These are phyloP conservation scores for Acrocalymma vagum DNA, from an alignment of 2,329 filamentous ascomycete genomes.

Conservation along the genomic window DNA sequence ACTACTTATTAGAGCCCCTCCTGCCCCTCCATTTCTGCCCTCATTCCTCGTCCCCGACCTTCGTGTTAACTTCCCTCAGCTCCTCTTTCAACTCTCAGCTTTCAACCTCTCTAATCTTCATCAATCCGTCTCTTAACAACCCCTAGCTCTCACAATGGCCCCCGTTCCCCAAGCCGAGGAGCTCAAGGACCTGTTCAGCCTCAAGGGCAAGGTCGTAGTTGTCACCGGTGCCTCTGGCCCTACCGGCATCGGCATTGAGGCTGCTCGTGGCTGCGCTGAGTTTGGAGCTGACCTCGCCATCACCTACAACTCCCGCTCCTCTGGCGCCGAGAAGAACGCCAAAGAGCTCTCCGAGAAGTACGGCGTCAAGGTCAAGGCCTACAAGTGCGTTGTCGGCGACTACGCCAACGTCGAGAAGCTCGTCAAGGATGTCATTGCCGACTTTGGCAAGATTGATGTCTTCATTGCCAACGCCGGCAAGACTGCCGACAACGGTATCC, in stretches of 20 bases:
- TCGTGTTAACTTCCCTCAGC: conserved; percentile 18
- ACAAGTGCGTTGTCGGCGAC: conserved; percentile 69
- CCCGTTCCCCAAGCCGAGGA: conserved; percentile 64
- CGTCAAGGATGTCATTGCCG: conserved; percentile 67
- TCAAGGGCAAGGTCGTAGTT: conserved; percentile 63
- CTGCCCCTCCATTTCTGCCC: conserved; percentile 19
- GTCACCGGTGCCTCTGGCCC: conserved; percentile 66
- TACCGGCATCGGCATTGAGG: conserved; percentile 73
- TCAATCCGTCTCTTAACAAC: conserved; percentile 7
- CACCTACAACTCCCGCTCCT: conserved; percentile 70
- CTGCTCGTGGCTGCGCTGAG: conserved; percentile 70
- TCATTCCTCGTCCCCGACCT: too few species aligned
- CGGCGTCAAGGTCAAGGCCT: conserved; percentile 72
- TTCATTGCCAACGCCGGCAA: conserved; percentile 76
- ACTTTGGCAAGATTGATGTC: conserved; percentile 75
- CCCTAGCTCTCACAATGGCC: conserved; percentile 61
- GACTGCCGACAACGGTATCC: conserved; percentile 72
- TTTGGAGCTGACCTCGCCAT: conserved; percentile 71
- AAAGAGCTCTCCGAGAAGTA: conserved; percentile 67
- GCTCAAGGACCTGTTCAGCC: conserved; percentile 64
- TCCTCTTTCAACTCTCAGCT: conserved; percentile 15
- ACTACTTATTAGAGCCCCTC: conserved; percentile 46
- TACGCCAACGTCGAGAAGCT: conserved; percentile 65
- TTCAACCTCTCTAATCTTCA: conserved; percentile 14
- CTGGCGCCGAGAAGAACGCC: conserved; percentile 72